Percentiles rank a stretch among this genome's conserved stretches.
These are phyloP conservation scores for Protomyces lactucae-debilis DNA, from an alignment of 1,139 yeast genomes.

Conservation along the genomic window DNA sequence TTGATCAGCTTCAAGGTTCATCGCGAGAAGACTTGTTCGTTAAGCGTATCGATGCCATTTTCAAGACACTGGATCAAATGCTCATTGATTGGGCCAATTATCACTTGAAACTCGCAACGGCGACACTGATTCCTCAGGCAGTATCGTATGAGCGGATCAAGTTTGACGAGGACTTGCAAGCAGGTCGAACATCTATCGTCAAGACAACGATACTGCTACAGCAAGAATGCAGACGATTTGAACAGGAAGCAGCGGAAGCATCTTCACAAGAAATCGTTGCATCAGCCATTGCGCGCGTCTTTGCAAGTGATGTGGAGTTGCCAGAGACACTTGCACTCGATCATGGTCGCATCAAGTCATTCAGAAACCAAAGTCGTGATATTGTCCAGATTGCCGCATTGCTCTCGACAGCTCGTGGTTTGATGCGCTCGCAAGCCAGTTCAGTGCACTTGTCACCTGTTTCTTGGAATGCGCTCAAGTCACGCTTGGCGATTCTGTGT, in stretches of 20 bases:
- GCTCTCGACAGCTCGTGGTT: conserved; percentile 4
- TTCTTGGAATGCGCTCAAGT: conserved; percentile 2
- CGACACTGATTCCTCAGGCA: conserved; percentile 20
- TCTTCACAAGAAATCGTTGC: background rate
- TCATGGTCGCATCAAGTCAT: background rate
- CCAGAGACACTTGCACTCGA: conserved; percentile 20
- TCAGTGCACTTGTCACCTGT: background rate
- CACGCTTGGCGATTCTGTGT: conserved; percentile 1
- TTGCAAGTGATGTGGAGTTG: background rate
- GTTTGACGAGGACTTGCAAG: conserved; percentile 34
- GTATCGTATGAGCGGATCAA: conserved; percentile 22
- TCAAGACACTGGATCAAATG: conserved; percentile 19
- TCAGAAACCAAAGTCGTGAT: background rate
- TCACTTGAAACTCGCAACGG: conserved; percentile 12
- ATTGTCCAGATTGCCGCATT: background rate
- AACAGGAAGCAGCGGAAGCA: background rate
- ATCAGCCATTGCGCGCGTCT: background rate
- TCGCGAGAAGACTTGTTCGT: conserved; percentile 5
- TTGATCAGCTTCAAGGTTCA: conserved; percentile 2
- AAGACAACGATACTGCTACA: conserved; percentile 1
- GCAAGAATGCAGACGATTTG: background rate
- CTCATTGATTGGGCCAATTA: conserved; percentile 27
- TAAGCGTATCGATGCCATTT: conserved; percentile 15
- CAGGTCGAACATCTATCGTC: background rate
- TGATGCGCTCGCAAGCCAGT: background rate